Evolutionary conservation across 2,329 filamentous ascomycete species (phyloP).

Genomic region (Colletotrichum liaoningense): DNA sequence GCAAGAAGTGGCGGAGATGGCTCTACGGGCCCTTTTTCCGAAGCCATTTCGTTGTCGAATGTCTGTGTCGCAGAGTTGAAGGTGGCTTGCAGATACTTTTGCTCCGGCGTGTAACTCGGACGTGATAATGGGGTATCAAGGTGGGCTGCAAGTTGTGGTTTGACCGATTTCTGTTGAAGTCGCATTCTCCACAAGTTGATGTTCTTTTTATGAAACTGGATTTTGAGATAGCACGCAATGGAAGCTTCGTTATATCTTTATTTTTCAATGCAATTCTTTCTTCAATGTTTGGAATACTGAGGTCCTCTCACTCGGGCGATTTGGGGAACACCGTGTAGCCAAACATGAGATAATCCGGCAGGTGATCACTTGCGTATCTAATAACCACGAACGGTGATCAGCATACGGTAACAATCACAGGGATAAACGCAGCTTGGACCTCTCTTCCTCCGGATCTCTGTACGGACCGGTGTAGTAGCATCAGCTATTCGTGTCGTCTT

Average conservation of each 20-base stretch:
- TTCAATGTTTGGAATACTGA: too few species aligned
- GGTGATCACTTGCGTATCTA: not conserved
- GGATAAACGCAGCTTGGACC: conserved; percentile 11
- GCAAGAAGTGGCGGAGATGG: too few species aligned
- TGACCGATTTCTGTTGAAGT: not conserved
- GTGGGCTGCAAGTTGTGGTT: not conserved
- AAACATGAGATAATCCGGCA: not conserved
- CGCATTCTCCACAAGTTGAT: not conserved
- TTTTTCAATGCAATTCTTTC: too few species aligned
- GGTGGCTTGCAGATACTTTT: not conserved
- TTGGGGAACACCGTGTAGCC: not conserved
- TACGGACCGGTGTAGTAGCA: too few species aligned
- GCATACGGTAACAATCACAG: not conserved
- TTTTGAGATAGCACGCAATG: not conserved
- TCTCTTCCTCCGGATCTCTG: not conserved
- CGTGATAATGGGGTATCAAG: not conserved
- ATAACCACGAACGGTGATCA: not conserved
- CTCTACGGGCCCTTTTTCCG: too few species aligned
- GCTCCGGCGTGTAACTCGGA: not conserved
- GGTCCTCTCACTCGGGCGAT: too few species aligned
- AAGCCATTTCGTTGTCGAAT: not conserved
- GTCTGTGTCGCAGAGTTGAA: not conserved
- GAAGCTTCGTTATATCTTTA: too few species aligned
- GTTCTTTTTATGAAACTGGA: not conserved
- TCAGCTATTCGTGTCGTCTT: too few species aligned